Percentiles rank a stretch among this genome's conserved stretches.
phyloP scores from a whole-genome alignment of 345 rosid species.

The Mallotus nudiflorus region DNA sequence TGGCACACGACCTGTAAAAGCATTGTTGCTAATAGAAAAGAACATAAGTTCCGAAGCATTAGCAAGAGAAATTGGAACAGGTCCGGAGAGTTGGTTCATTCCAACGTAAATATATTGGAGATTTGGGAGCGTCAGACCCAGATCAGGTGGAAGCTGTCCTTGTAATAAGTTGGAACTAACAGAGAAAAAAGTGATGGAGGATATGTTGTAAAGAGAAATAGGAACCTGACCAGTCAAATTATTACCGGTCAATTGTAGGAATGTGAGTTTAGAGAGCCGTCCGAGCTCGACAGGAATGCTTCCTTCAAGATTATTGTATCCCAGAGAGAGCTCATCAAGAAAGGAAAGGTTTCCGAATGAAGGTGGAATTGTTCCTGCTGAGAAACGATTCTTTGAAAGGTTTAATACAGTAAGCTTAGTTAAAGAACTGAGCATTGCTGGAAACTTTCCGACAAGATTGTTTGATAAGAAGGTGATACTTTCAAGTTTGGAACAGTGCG shows the following conservation, averaged over 20 bases:
- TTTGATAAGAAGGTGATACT: neutral
- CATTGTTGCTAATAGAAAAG: neutral
- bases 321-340: neutral
- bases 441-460: slow-evolving; percentile 12
- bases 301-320: neutral
- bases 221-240: neutral
- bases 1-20: neutral
- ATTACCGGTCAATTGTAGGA: neutral
- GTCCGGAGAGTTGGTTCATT: neutral
- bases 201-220: neutral
- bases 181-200: neutral
- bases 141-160: neutral
- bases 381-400: neutral
- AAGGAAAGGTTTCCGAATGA: slow-evolving; percentile 16
- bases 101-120: neutral
- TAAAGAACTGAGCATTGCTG: neutral
- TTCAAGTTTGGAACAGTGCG: neutral
- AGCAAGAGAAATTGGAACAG: neutral
- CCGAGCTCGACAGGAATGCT: slow-evolving; percentile 3
- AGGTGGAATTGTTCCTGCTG: slow-evolving; percentile 11
- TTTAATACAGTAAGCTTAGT: neutral
- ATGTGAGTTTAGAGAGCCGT: neutral
- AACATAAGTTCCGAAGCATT: neutral
- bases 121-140: slow-evolving; percentile 3
- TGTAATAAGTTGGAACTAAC: neutral